Evolutionary conservation across 345 rosid species (phyloP), one percentile per base, ranked within the genome.

Genomic region (Fremontodendron californicum): DNA sequence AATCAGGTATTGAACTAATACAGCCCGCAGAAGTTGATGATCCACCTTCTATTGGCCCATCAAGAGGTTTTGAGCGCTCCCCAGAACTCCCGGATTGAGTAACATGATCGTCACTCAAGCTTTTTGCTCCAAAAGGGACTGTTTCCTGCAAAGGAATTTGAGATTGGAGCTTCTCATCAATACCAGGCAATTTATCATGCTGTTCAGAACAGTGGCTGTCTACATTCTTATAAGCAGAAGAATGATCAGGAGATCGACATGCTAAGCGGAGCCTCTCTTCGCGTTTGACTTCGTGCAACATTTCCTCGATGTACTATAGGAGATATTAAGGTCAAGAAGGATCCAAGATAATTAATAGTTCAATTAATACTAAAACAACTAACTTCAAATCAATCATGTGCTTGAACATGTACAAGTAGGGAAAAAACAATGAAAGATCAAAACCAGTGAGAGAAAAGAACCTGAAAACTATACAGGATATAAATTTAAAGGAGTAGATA

Each of bases 81-180:
- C 76, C 83, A 51, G 40, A 81, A 81, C 80, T 85, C 58, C 78
- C 80, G 77, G 81, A 81, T 77, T 76, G 88, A 65, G 83, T 76
- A 67, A 78, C 62, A 74, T 70, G 80, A 79, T 82, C 76, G 43
- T 85, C 86, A 83, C 71, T 77, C 78, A 75, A 78, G 82, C 78
- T 80, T 80, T 77, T 79, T 33, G 84, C 78, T 66, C 81, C 66
- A 19, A 84, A 82, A 75, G 80, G 76, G 68, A 75, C 73, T 72
- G 78, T 81, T 80, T 89, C 97, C 93, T 90, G 90, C 86, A 90
- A 86, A 63, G 75, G 75, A 82, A 79, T 75, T 78, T 75, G 72
- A 85, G 83, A 86, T 63, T 78, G 86, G 69, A 87, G 79, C 87
- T 84, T 87, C 80, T 82, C 78, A 80, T 88, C 87, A 84, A 71